phyloP scores from a whole-genome alignment of 1,284 basidiomycete genomes.

The Hypsizygus ulmarius region DNA sequence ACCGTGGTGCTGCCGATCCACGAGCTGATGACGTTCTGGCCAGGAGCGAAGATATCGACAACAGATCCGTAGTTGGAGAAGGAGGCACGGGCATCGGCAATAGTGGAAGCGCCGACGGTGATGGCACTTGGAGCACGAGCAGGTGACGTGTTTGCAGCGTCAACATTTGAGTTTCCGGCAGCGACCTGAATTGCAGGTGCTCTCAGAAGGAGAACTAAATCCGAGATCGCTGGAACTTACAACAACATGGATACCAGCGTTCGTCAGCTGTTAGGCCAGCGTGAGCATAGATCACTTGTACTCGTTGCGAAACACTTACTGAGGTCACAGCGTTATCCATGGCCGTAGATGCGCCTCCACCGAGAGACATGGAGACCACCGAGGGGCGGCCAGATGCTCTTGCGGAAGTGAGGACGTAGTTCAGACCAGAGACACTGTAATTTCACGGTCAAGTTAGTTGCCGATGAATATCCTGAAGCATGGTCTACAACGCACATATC shows the following conservation, averaged over 20 bases:
- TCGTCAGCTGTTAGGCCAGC: not conserved
- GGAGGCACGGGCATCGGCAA: conserved; percentile 72
- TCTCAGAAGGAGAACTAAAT: not conserved
- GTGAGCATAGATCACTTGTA: not conserved
- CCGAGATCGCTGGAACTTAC: conserved; percentile 13
- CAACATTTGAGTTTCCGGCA: conserved; percentile 48
- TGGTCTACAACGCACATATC: conserved; percentile 21
- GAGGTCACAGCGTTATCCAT: conserved; percentile 66
- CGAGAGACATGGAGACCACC: not conserved
- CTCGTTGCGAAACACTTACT: conserved; percentile 22
- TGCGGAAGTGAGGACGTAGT: not conserved
- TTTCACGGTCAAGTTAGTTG: not conserved
- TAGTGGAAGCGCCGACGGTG: conserved; percentile 75
- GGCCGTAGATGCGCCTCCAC: conserved; percentile 41
- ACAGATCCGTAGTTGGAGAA: conserved; percentile 74
- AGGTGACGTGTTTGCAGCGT: conserved; percentile 71
- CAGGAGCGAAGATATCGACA: conserved; percentile 76
- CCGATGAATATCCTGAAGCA: not conserved
- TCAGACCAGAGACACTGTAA: not conserved
- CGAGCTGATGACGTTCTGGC: conserved; percentile 64
- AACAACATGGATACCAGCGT: conserved; percentile 35
- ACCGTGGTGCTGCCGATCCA: conserved; percentile 59
- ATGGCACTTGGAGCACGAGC: conserved; percentile 66
- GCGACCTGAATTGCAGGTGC: conserved; percentile 18
- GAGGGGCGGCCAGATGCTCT: not conserved